Base-by-base conservation (phyloP, 2,329 filamentous ascomycete species). In the Didymella pomorum region DNA sequence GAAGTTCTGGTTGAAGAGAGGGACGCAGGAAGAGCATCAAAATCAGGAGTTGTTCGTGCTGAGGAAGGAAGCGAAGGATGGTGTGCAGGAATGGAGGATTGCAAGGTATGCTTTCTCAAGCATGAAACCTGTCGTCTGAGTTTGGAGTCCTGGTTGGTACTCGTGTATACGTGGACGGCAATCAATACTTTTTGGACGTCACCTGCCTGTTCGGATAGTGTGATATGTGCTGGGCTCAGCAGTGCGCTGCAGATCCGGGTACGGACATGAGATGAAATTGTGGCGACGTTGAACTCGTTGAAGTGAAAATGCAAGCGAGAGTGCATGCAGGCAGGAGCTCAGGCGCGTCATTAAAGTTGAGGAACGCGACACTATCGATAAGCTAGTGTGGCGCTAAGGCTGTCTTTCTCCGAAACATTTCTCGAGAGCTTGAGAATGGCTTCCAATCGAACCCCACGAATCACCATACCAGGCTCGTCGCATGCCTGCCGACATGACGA, bases 401-500 rank as follows among this genome's bases (percentile, higher is more conserved):
- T 14, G 50, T 39, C 9, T 10, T 43, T 51, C 16, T 31, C 28
- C 14, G 52, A 45, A 56, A 56, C 58, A 60, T 49, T 60, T 60
- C 52, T 43, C 16, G 21, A 53, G 29, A 26, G 21, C 31, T 45
- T 18, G 11, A 41, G 44, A 21, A 29, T 49, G 20, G 18, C 25
- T 14, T 28, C 18, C 11, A 2, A 42, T 18, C 14, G 12, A 21
- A 23, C 18, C 31, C 33, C 48, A 44, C 29, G 7, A 21, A 50
- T 26, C 20, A 46, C 25, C n/a, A 29, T 14, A 29, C 18, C 42
- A 48, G 23, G 42, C 46, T 52, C 23, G 33, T 58, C 46, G 60
- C 52, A 65, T 58, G 50, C 53, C 54, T 52, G 43, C 35, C 58
- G 54, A 60, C 49, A 75, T 73, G 71, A 59, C 66, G 31, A 75